Percentiles rank a stretch among this genome's conserved stretches.
Conservation (phyloP, 306 rosid species). For the Abrus precatorius region DNA sequence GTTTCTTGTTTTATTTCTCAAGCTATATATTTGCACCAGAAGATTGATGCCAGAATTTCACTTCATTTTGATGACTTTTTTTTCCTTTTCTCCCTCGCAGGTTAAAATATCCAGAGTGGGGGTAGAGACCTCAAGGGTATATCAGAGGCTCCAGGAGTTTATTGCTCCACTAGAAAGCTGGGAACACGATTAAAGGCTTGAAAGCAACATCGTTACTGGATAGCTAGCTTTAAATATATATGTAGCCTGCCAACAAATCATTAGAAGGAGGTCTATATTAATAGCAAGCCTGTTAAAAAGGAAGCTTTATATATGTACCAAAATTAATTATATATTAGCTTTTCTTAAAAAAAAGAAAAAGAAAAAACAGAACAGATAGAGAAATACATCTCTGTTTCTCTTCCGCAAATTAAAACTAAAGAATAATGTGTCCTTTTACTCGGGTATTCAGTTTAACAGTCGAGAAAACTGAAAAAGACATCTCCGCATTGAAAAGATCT, state of each 20-base stretch:
- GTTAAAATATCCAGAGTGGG: conserved; percentile 75
- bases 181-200: conserved; percentile 28
- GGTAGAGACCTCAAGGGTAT: conserved; percentile 66
- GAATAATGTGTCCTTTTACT: neutral
- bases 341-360: neutral
- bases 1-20: neutral
- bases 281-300: neutral
- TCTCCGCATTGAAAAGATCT: neutral
- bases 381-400: neutral
- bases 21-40: neutral
- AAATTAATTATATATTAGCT: neutral
- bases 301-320: neutral
- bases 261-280: neutral
- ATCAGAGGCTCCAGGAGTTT: conserved; percentile 62
- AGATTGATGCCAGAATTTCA: neutral
- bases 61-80: neutral
- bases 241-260: neutral
- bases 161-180: conserved; percentile 44
- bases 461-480: neutral
- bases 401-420: neutral
- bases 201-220: neutral
- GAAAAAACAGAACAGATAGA: neutral
- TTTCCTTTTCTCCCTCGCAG: conserved; percentile 34
- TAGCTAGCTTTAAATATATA: neutral
- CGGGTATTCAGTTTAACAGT: neutral